Conservation (phyloP, 345 rosid species). For the Combretum micranthum region DNA sequence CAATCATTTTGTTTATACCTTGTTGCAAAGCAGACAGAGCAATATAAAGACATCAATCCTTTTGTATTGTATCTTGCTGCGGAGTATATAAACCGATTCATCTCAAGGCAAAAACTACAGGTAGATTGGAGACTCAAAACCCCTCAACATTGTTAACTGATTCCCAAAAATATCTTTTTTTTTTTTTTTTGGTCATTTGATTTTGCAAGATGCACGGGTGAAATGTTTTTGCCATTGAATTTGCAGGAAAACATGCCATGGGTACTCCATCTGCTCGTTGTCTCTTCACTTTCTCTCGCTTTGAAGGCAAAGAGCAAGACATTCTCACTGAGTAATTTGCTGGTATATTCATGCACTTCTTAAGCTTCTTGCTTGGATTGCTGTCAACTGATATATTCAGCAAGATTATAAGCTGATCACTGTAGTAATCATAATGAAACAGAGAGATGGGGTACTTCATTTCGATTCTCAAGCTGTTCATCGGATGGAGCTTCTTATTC, state of each 20-base stretch:
- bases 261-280: constrained; percentile 27
- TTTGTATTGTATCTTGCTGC: constrained; percentile 36
- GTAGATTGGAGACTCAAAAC: constrained; percentile 12
- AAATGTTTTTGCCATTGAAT: background rate
- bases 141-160: background rate
- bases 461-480: constrained; percentile 30
- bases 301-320: constrained; percentile 36
- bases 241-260: constrained; percentile 40
- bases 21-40: no score
- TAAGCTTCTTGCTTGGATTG: background rate
- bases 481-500: constrained; percentile 45
- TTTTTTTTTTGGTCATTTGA: background rate
- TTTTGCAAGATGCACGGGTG: background rate
- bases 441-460: constrained; percentile 24
- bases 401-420: background rate
- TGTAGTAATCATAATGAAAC: constrained; percentile 8
- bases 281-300: constrained; percentile 40
- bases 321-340: constrained; percentile 23
- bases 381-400: background rate
- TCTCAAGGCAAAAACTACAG: constrained; percentile 27
- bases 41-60: constrained; percentile 8
- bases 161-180: background rate
- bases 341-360: constrained; percentile 13
- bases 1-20: no score
- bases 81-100: constrained; percentile 48